Conservation (phyloP, 208 protist species). For the Leptomonas pyrrhocoris region DNA sequence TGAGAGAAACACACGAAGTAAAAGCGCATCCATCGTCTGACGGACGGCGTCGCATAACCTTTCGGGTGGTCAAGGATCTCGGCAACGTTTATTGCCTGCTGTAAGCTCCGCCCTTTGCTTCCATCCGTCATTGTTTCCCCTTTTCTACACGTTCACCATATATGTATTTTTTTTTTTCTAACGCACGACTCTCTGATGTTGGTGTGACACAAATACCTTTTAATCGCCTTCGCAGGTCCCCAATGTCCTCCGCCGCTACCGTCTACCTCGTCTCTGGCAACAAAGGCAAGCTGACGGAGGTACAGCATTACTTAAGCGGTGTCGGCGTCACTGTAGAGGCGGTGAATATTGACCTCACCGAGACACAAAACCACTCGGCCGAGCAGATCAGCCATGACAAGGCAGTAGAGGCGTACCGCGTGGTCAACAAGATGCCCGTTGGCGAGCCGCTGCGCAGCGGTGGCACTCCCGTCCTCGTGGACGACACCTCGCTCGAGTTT, state of each 20-base stretch:
- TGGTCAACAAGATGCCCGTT: conserved; percentile 35
- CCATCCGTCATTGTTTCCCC: not conserved
- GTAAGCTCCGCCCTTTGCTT: too few relatives aligned
- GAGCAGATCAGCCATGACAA: conserved; percentile 93
- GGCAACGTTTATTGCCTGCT: too few relatives aligned
- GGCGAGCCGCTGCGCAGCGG: conserved; percentile 24
- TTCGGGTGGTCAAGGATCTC: too few relatives aligned
- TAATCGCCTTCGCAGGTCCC: too few relatives aligned
- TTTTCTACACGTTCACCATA: too few relatives aligned
- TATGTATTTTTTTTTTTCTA: conserved; percentile 20
- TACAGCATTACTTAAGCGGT: conserved; percentile 77
- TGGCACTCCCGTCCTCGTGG: conserved; percentile 82
- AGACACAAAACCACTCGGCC: conserved; percentile 94
- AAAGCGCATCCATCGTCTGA: too few relatives aligned
- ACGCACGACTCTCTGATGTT: too few relatives aligned
- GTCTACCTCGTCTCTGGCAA: conserved; percentile 96
- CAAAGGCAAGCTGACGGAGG: conserved; percentile 96
- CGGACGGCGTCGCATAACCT: too few relatives aligned
- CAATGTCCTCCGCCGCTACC: conserved; percentile 32
- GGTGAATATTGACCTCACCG: conserved; percentile 85
- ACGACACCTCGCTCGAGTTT: conserved; percentile 98
- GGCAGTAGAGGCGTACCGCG: conserved; percentile 84
- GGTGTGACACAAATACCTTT: too few relatives aligned
- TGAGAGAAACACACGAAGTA: too few relatives aligned
- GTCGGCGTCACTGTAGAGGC: conserved; percentile 51